Conservation (phyloP, 495 filamentous ascomycete species). For the Podospora anserina region DNA sequence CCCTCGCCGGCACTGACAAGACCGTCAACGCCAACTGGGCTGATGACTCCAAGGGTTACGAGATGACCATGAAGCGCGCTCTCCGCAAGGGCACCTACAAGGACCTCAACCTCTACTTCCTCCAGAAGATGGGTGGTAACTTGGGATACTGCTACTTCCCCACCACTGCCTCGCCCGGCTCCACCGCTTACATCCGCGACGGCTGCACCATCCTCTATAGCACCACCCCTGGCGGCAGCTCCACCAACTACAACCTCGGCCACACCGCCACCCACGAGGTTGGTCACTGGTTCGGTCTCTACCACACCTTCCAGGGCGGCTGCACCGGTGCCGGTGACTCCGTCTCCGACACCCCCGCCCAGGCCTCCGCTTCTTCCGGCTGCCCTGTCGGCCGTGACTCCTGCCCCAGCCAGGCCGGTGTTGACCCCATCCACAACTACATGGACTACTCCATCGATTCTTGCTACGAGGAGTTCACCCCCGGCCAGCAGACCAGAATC, state of each 20-base stretch:
- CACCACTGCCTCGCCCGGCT: conserved; percentile 31
- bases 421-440: conserved; percentile 62
- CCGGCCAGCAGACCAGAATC: conserved; percentile 47
- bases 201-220: conserved; percentile 57
- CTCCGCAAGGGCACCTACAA: conserved; percentile 60
- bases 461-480: conserved; percentile 49
- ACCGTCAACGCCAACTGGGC: conserved; percentile 60
- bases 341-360: conserved; percentile 57
- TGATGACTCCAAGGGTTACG: conserved; percentile 39
- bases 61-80: conserved; percentile 55
- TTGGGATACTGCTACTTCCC: conserved; percentile 60
- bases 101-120: conserved; percentile 64
- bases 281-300: conserved; percentile 64
- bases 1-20: conserved; percentile 48
- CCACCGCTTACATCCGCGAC: conserved; percentile 46
- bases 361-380: conserved; percentile 52
- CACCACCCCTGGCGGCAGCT: conserved; percentile 53
- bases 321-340: conserved; percentile 55
- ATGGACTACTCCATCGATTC: conserved; percentile 62
- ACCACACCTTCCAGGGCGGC: conserved; percentile 64
- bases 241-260: conserved; percentile 55
- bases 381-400: conserved; percentile 56
- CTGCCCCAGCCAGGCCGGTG: conserved; percentile 46
- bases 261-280: conserved; percentile 62
- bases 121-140: conserved; percentile 46